Evolutionary conservation across 441 rosid genomes (phyloP), one percentile per base, ranked within the genome.

Genomic region (Mallotus japonicus): DNA sequence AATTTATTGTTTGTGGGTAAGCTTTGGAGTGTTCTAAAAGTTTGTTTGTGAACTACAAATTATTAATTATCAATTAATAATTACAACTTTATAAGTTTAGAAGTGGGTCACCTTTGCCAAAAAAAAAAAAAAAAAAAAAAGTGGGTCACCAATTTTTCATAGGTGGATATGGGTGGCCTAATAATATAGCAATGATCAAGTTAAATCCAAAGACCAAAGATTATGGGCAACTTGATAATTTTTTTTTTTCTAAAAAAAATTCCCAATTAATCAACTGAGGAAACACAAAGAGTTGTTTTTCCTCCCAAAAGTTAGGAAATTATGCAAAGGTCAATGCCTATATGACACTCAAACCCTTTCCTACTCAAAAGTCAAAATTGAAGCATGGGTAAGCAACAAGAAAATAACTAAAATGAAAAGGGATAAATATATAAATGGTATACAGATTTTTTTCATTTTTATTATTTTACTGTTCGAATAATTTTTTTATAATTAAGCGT

Each of bases 91-190:
- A 37, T 6, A 4, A 37, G 40, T 37, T 73, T 50, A 19, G 12
- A 0, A 66, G 76, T 76, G 42, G 78, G 80, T 82, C 80, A 76
- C 44, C 82, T n/a, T n/a, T n/a, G n/a, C n/a, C n/a, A n/a, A n/a
- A n/a, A n/a, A n/a, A n/a, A n/a, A n/a, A n/a, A n/a, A n/a, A n/a
- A n/a, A n/a, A n/a, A n/a, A n/a, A n/a, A n/a, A n/a, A 0, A 66
- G 76, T 76, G 42, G 78, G 80, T 82, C 80, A 76, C 44, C 82
- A 51, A 72, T 78, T 61, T 8, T 54, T 2, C 13, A 6, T 32
- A 7, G 55, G 66, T 53, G 5, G 53, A 72, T 57, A 58, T 40
- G 67, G 74, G 78, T 62, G 63, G 81, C 81, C 79, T 76, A 67
- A 50, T 61, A 14, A 61, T 11, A 8, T 37, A 9, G 5, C 15